Conservation (phyloP, 2,329 filamentous ascomycete genomes). For the Penicillium sp. region DNA sequence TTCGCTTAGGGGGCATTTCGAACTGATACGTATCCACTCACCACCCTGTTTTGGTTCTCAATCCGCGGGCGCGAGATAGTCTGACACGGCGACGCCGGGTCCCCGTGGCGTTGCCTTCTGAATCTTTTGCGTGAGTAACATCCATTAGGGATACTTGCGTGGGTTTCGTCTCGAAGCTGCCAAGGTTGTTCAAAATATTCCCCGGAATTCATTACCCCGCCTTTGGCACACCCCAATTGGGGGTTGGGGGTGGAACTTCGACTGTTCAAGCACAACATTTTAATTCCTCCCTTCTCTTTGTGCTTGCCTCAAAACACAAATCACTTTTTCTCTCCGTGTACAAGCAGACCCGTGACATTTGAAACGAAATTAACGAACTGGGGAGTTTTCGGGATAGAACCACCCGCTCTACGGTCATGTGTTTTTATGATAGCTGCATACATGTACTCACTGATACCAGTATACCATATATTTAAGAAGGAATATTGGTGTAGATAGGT, state of each 20-base stretch:
- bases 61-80: slow-evolving; percentile 15
- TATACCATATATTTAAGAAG: not conserved
- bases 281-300: not conserved
- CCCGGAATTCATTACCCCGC: not conserved
- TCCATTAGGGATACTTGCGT: not conserved
- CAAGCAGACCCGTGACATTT: not conserved
- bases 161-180: slow-evolving; percentile 7
- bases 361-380: not conserved
- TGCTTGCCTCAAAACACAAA: not conserved
- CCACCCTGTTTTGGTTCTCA: slow-evolving; percentile 20
- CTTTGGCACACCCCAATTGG: not conserved
- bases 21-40: not conserved
- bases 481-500: not conserved
- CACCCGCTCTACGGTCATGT: not conserved
- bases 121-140: not conserved
- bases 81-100: slow-evolving; percentile 13
- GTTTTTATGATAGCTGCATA: not conserved
- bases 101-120: not conserved
- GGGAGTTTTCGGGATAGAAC: not conserved
- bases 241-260: not conserved
- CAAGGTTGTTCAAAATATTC: not conserved
- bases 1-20: not conserved
- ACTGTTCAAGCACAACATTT: not conserved
- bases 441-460: not conserved
- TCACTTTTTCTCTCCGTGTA: not conserved